Conservation (phyloP, 441 rosid species). For the Eutrema salsugineum region DNA sequence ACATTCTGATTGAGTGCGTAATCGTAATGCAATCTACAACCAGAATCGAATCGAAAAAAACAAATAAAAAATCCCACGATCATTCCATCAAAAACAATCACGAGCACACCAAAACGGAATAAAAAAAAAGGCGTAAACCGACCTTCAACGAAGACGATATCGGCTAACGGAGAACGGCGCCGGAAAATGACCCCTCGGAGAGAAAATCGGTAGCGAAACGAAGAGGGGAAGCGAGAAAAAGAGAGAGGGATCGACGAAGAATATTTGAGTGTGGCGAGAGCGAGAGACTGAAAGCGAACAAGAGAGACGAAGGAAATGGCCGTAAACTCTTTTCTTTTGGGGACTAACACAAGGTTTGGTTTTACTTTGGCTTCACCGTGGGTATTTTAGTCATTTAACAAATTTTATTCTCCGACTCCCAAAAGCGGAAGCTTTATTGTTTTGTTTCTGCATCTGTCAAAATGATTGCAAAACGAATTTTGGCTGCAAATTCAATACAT, state of each 20-base stretch:
- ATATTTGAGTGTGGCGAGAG: slow-evolving; percentile 4
- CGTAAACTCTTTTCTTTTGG: neutral
- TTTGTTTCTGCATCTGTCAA: neutral
- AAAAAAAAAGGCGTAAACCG: neutral
- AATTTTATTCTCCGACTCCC: neutral
- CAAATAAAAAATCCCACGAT: neutral
- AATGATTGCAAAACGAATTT: neutral
- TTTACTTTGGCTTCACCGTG: neutral
- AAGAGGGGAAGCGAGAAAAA: neutral
- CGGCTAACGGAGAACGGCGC: slow-evolving; percentile 5
- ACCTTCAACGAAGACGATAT: slow-evolving; percentile 11
- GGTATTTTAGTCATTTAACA: neutral
- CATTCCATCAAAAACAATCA: neutral
- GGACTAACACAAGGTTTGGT: neutral
- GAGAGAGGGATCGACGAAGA: neutral
- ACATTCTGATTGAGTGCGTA: neutral
- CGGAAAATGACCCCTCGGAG: neutral
- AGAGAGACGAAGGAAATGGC: neutral
- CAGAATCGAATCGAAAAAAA: neutral
- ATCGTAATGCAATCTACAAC: slow-evolving; percentile 7
- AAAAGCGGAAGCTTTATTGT: slow-evolving; percentile 4
- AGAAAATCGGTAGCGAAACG: neutral
- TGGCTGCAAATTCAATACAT: neutral
- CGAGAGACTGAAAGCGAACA: neutral
- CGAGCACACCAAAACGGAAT: neutral